These are phyloP conservation scores for Chlamydomonas incerta DNA, from an alignment of 139 green algal genomes.

Conservation along the genomic window DNA sequence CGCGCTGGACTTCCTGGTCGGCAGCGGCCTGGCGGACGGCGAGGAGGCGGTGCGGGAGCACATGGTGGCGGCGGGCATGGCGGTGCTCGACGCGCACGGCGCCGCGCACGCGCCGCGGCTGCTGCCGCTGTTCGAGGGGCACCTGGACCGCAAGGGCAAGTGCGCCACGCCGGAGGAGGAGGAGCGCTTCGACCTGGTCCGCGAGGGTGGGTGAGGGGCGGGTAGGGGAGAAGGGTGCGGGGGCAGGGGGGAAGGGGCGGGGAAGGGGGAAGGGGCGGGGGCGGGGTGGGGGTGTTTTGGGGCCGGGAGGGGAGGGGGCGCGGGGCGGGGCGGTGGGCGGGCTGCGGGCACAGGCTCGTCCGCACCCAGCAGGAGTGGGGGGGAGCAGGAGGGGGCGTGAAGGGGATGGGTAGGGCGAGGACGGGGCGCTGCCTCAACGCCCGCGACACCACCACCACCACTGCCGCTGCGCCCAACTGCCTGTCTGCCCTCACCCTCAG, in stretches of 20 bases:
- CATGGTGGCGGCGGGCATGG: constrained; percentile 77
- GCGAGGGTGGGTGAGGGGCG: constrained; percentile 63
- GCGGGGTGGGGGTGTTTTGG: too few species aligned
- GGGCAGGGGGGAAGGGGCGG: too few species aligned
- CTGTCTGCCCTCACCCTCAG: too few species aligned
- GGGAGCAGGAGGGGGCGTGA: too few species aligned
- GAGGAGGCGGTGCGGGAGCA: constrained; percentile 55
- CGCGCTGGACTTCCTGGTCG: constrained; percentile 89
- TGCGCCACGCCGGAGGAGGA: constrained; percentile 58
- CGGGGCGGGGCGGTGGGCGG: too few species aligned
- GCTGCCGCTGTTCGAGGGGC: constrained; percentile 92
- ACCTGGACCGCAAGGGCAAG: constrained; percentile 72
- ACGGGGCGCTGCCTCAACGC: neutral
- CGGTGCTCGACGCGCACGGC: constrained; percentile 84
- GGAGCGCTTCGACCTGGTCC: constrained; percentile 84
- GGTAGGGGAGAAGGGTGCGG: too few species aligned
- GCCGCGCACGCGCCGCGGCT: constrained; percentile 66
- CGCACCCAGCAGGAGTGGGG: too few species aligned
- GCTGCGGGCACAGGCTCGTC: too few species aligned
- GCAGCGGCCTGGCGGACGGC: constrained; percentile 79
- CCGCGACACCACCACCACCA: too few species aligned
- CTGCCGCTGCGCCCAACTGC: neutral
- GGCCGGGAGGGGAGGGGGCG: too few species aligned
- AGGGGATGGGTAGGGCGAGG: too few species aligned
- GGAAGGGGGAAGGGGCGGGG: too few species aligned